Base-by-base conservation (phyloP, 2,329 filamentous ascomycete genomes). In the Colletotrichum sp. region DNA sequence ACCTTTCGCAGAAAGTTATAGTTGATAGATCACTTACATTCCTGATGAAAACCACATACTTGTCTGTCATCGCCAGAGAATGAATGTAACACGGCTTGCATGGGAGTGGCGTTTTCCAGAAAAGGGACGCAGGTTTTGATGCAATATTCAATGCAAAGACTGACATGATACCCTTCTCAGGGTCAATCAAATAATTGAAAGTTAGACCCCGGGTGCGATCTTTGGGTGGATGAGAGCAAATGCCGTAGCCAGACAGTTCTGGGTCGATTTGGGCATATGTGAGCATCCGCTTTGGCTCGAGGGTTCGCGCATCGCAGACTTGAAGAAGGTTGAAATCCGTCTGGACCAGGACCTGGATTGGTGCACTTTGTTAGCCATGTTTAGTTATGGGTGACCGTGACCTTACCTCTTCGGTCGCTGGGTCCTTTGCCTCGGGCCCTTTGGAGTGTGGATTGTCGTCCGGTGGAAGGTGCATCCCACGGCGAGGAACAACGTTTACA, bases 261-360 rank as follows among this genome's bases (percentile, higher is more conserved):
- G 77, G 59, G 65, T 77, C 75, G 28, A 78, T 78, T 32, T 77
- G 75, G n/a, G 77, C 77, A 39, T 78, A 78, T 2, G 77, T 78
- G 52, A 78, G 71, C 15, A 78, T 63, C 16, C 77, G 63, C 52
- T 78, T 78, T 6, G 77, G 75, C 36, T 76, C 64, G 6, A 78
- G 75, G 5, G 77, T 78, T 30, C 70, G 68, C 18, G 75, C 77
- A 57, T 78, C 77, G 59, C 77, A 77, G 16, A 72, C 71, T 48
- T 78, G 77, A 22, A 78, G 68, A 0, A 74, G 67, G 52, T 77
- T 78, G 59, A 75, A 77, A 36, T 78, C 77, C 12, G 77, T 75
- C 28, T 77, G 77, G 2, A 77, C 72, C 9, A 78, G 64, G 10
- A 78, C 52, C 32, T 63, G 22, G n/a, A 16, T 22, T 26, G 5